Evolutionary conservation across 2,329 filamentous ascomycete species (phyloP).

Genomic region (Pseudopithomyces chartarum): DNA sequence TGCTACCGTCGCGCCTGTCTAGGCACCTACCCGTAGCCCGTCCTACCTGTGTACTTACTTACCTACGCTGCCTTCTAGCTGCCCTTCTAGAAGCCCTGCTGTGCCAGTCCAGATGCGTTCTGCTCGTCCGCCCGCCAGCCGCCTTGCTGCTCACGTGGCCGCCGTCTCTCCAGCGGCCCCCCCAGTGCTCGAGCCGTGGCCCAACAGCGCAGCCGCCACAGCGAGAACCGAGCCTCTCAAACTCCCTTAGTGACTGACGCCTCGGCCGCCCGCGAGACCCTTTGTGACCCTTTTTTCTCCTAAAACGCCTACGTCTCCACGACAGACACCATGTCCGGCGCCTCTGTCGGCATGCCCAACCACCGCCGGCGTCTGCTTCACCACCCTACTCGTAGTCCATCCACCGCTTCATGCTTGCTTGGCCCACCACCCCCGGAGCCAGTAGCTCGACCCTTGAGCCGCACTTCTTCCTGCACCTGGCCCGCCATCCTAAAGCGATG

Average conservation of each 20-base stretch:
- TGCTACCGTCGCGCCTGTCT: too few relatives aligned
- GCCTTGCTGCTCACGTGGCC: too few relatives aligned
- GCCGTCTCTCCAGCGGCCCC: background rate
- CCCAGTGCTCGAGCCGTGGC: background rate
- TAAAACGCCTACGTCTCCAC: background rate
- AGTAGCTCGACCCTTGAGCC: background rate
- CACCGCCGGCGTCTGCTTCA: background rate
- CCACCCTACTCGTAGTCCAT: background rate
- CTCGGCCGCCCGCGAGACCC: background rate
- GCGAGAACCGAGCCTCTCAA: background rate
- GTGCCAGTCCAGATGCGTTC: background rate
- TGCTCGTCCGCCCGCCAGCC: background rate
- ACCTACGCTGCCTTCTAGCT: slow-evolving; percentile 3
- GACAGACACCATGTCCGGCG: background rate
- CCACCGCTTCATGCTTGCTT: background rate
- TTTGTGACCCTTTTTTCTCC: background rate
- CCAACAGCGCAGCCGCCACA: background rate
- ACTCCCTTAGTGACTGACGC: background rate
- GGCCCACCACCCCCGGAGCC: background rate
- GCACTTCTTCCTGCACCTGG: background rate
- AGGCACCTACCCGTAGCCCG: too few relatives aligned
- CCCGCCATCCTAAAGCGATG: background rate
- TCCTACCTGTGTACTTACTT: too few relatives aligned
- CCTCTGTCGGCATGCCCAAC: background rate
- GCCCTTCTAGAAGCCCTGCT: slow-evolving; percentile 4